phyloP scores from a whole-genome alignment of 257 asterid species.

The Solanum peruvianum region DNA sequence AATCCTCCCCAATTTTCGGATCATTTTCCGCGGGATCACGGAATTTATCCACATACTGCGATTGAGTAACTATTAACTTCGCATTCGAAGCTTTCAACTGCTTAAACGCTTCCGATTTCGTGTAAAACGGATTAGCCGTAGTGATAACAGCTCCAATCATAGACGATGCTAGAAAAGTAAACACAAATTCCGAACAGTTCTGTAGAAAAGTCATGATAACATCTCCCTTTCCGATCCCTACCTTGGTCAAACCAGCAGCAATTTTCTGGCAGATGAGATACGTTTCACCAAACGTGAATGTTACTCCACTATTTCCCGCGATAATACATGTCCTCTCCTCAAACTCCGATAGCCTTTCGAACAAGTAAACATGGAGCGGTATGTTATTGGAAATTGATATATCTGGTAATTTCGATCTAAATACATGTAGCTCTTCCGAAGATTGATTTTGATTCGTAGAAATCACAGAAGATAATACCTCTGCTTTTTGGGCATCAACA shows the following conservation, averaged over 20 bases:
- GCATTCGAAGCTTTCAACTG: slow-evolving; percentile 42
- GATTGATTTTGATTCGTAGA: background rate
- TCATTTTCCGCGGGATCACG: slow-evolving; percentile 23
- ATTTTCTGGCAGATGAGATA: slow-evolving; percentile 37
- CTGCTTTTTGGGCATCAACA: slow-evolving; percentile 15
- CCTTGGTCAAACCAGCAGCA: slow-evolving; percentile 49
- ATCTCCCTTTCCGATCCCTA: slow-evolving; percentile 42
- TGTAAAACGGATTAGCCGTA: slow-evolving; percentile 61
- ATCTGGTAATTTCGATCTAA: slow-evolving; percentile 50
- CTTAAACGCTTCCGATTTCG: slow-evolving; percentile 52
- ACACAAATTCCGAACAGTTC: slow-evolving; percentile 67
- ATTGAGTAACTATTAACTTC: slow-evolving; percentile 51
- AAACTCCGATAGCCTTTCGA: slow-evolving; percentile 18
- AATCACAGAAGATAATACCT: background rate
- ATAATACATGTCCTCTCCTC: slow-evolving; percentile 45
- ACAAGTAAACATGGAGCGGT: slow-evolving; percentile 66
- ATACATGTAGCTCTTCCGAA: slow-evolving; percentile 20
- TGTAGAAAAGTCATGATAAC: slow-evolving; percentile 67
- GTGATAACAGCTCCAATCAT: slow-evolving; percentile 64
- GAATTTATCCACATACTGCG: slow-evolving; percentile 61
- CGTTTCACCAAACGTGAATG: slow-evolving; percentile 46
- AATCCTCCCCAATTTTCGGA: slow-evolving; percentile 28
- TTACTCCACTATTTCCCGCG: slow-evolving; percentile 25
- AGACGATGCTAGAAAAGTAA: slow-evolving; percentile 63
- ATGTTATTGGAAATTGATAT: slow-evolving; percentile 43